A percentile compares a stretch with the other conserved stretches of the same genome.
Conservation (phyloP, 805 yeast species). For the Priceomyces haplophilus region DNA sequence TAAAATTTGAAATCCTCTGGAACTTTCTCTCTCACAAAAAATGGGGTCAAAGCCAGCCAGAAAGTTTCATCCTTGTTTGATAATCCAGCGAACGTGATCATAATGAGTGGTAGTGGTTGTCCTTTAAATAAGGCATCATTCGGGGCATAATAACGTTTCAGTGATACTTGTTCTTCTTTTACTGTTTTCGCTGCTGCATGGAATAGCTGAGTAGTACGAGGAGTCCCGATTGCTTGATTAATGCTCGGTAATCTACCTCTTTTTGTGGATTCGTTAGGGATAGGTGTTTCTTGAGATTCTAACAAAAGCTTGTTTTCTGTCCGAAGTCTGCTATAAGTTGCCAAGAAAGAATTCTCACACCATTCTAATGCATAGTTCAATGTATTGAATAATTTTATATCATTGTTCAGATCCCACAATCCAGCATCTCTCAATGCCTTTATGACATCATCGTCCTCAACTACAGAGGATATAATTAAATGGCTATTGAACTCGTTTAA, state of each 20-base stretch:
- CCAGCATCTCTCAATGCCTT: conserved; percentile 81
- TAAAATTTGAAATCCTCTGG: conserved; percentile 46
- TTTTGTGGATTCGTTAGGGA: conserved; percentile 3
- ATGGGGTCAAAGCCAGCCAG: conserved; percentile 64
- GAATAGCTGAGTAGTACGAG: conserved; percentile 50
- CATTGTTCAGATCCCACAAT: conserved; percentile 49
- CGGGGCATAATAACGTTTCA: conserved; percentile 50
- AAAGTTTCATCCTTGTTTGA: conserved; percentile 47
- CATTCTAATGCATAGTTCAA: conserved; percentile 89
- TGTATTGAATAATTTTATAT: conserved; percentile 65
- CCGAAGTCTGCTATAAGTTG: conserved; percentile 45
- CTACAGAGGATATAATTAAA: conserved; percentile 75
- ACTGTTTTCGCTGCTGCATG: conserved; percentile 50
- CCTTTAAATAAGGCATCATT: conserved; percentile 31
- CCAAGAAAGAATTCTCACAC: conserved; percentile 90
- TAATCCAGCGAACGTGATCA: conserved; percentile 63
- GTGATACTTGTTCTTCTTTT: conserved; percentile 38
- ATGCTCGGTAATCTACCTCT: conserved; percentile 1
- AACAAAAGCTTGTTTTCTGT: conserved; percentile 10
- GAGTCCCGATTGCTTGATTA: conserved; percentile 42
- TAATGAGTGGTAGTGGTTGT: conserved; percentile 61
- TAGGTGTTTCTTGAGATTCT: neutral
- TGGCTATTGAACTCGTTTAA: conserved; percentile 66
- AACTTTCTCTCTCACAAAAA: conserved; percentile 46
- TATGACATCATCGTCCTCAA: conserved; percentile 61